Evolutionary conservation across 2,329 filamentous ascomycete species (phyloP).

Genomic region (Juglanconis oblonga): DNA sequence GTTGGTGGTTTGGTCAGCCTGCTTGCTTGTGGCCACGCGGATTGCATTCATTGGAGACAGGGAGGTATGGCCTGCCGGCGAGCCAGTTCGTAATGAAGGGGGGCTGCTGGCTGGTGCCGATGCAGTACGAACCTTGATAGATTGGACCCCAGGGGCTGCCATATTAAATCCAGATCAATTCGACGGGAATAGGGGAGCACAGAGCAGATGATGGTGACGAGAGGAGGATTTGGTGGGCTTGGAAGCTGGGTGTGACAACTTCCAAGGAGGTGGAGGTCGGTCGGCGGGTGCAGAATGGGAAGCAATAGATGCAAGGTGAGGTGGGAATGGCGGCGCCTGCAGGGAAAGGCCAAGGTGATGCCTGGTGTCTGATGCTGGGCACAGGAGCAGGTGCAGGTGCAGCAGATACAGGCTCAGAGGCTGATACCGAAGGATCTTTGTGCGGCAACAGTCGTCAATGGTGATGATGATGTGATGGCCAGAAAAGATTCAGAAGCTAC

Average conservation of each 20-base stretch:
- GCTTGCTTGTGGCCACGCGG: slow-evolving; percentile 3
- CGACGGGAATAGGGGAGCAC: slow-evolving; percentile 3
- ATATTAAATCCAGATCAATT: slow-evolving; percentile 50
- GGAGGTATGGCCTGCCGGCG: neutral
- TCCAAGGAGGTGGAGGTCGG: neutral
- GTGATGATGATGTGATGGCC: neutral
- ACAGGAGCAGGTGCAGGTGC: neutral
- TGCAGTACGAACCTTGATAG: slow-evolving; percentile 70
- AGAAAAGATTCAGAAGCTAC: neutral
- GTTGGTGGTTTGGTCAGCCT: slow-evolving; percentile 30
- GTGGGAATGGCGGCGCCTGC: slow-evolving; percentile 3
- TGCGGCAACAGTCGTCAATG: neutral
- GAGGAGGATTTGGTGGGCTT: neutral
- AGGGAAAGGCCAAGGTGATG: neutral
- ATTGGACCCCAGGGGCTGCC: slow-evolving; percentile 82
- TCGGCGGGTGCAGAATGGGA: slow-evolving; percentile 1
- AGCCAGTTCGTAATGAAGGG: neutral
- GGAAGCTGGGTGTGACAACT: neutral
- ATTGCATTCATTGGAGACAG: neutral
- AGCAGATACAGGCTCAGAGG: neutral
- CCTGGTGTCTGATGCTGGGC: no score
- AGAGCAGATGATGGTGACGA: slow-evolving; percentile 10
- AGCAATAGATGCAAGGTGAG: slow-evolving; percentile 2
- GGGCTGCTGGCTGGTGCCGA: slow-evolving; percentile 11
- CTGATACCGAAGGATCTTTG: neutral